Percentiles rank a stretch among this genome's conserved stretches.
phyloP scores from a whole-genome alignment of 2,329 filamentous ascomycete species.

The Pestalotiopsis sp. region DNA sequence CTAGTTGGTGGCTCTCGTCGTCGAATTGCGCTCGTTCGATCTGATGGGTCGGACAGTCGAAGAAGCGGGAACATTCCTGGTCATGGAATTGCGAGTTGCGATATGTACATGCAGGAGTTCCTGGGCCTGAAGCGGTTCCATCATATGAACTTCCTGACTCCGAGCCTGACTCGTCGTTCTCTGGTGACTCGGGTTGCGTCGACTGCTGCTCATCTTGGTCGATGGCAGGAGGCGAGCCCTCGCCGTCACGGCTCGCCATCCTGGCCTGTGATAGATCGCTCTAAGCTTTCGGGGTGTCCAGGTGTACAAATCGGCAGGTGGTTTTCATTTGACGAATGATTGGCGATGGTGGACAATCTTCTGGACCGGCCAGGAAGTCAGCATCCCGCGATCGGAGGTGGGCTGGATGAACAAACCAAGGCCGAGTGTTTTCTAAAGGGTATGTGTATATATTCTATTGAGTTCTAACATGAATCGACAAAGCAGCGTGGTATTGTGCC shows the following conservation, averaged over 20 bases:
- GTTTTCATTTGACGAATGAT: not conserved
- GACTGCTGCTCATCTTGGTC: not conserved
- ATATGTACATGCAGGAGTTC: conserved; percentile 37
- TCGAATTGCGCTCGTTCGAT: conserved; percentile 37
- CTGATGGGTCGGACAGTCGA: conserved; percentile 51
- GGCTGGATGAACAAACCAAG: not conserved
- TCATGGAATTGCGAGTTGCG: conserved; percentile 40
- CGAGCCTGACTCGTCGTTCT: conserved; percentile 18
- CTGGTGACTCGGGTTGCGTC: not conserved
- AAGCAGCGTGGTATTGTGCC: not conserved
- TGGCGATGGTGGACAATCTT: not conserved
- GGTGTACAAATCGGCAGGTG: not conserved
- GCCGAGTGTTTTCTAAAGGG: not conserved
- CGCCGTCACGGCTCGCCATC: conserved; percentile 9
- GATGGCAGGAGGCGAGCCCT: not conserved
- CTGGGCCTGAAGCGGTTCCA: conserved; percentile 33
- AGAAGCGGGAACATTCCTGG: conserved; percentile 48
- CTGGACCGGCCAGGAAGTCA: not conserved
- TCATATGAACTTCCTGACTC: conserved; percentile 41
- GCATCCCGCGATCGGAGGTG: not conserved
- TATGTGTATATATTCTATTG: not conserved
- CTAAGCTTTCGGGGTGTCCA: not conserved
- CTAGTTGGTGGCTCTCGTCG: not conserved
- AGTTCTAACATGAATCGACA: not conserved
- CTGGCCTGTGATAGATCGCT: not conserved